Base-by-base conservation (phyloP, 371 early-diverging fungal species). In the Funneliformis caledonium region DNA sequence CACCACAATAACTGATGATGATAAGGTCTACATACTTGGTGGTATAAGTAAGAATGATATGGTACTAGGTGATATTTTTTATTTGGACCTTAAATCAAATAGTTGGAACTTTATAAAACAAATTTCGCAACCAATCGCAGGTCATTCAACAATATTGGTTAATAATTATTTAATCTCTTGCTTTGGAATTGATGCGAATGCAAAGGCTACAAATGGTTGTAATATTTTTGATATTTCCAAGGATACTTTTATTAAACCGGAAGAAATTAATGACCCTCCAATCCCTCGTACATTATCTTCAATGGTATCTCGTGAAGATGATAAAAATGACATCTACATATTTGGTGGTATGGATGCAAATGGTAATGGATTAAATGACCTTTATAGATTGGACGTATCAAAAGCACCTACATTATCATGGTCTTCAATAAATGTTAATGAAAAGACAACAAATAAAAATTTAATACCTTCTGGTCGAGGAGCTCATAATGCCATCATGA, bases 161-260 rank as follows among this genome's bases (percentile, higher is more conserved):
- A 16, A 65, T 12, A 75, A 76, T 26, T 64, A 62, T 76, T 62
- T 76, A 43, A 76, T 76, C 22, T 76, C 76, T n/a, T 76, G 76
- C n/a, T 76, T 76, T 10, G 76, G 76, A 5, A 22, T 76, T 42
- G 45, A 45, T 47, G 19, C 14, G 5, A 62, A 61, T n/a, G 11
- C 11, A n/a, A 47, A 60, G 11, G 16, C 62, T 43, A 60, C n/a
- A n/a, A 76, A 43, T 43, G 62, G 62, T 64, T 76, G 76, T 61
- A 76, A 62, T 62, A 47, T 76, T 62, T 76, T 61, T 47, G 76
- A 76, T 64, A 76, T 45, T 47, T 42, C 22, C 26, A 47, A 16
- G 7, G 62, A 61, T 31, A 19, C 19, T 43, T 61, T 22, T 45
- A 26, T 76, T 16, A 22, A 26, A 62, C 6, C 62, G 19, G 37